A percentile compares a stretch with the other conserved stretches of the same genome.
These are phyloP conservation scores for Biscogniauxia mediterranea DNA, from an alignment of 2,329 filamentous ascomycete genomes.

Conservation along the genomic window DNA sequence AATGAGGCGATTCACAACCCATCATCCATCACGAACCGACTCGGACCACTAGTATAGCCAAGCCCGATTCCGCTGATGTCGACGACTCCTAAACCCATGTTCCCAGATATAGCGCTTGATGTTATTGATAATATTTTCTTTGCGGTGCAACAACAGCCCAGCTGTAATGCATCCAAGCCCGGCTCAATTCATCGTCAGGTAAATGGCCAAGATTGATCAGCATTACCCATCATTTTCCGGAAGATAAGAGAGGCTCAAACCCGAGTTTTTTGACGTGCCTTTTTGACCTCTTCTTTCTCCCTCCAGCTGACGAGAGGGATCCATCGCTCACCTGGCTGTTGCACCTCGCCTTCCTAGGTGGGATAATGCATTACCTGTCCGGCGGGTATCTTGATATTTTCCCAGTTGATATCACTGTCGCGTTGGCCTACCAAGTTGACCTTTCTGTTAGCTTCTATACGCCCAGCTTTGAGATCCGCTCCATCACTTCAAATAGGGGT, in stretches of 20 bases:
- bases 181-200: neutral
- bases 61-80: neutral
- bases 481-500: neutral
- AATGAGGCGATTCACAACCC: neutral
- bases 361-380: slow-evolving; percentile 35
- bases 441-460: slow-evolving; percentile 1
- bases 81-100: too few species aligned
- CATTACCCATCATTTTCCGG: neutral
- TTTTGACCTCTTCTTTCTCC: slow-evolving; percentile 16
- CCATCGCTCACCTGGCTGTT: slow-evolving; percentile 20
- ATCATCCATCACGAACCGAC: neutral
- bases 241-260: slow-evolving; percentile 5
- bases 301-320: slow-evolving; percentile 18
- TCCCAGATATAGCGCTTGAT: too few species aligned
- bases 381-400: slow-evolving; percentile 33
- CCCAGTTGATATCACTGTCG: slow-evolving; percentile 35
- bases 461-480: too few species aligned
- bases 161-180: neutral
- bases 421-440: slow-evolving; percentile 18
- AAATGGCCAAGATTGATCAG: neutral
- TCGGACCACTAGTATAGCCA: neutral
- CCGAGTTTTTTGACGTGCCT: slow-evolving; percentile 16
- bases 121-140: too few species aligned
- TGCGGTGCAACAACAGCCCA: neutral
- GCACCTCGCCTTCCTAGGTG: slow-evolving; percentile 24